phyloP scores from a whole-genome alignment of 2,329 filamentous ascomycete species.

The Beauveria scarabaeidicola region DNA sequence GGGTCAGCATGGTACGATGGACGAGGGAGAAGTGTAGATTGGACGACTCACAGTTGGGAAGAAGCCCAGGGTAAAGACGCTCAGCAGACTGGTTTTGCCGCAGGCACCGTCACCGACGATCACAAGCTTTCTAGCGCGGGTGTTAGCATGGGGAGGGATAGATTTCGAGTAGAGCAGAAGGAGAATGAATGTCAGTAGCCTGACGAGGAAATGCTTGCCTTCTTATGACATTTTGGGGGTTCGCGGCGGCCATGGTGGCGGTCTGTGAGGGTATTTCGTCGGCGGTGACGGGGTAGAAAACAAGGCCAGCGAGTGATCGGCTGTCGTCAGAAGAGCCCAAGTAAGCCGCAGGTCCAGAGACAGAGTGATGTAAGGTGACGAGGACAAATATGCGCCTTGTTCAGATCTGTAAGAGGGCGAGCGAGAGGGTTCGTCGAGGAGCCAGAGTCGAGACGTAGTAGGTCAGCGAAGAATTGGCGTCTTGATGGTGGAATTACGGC shows the following conservation, averaged over 20 bases:
- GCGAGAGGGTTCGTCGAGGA: neutral
- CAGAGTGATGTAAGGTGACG: neutral
- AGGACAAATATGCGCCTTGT: neutral
- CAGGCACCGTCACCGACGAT: slow-evolving; percentile 97
- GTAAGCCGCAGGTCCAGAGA: neutral
- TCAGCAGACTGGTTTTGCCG: slow-evolving; percentile 94
- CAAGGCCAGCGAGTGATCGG: neutral
- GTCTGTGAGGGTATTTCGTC: neutral
- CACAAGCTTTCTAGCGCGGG: slow-evolving; percentile 69
- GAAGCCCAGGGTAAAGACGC: slow-evolving; percentile 95
- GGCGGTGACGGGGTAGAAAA: neutral
- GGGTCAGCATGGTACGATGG: slow-evolving; percentile 15
- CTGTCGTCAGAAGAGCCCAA: neutral
- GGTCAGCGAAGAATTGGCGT: neutral
- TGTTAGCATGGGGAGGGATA: neutral
- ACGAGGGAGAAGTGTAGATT: neutral
- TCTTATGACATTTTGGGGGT: slow-evolving; percentile 12
- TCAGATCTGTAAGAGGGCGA: neutral
- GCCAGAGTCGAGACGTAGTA: neutral
- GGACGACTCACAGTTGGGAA: slow-evolving; percentile 77
- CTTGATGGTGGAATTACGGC: neutral
- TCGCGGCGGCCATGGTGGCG: slow-evolving; percentile 9
- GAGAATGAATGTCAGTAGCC: neutral
- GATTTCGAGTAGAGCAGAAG: neutral
- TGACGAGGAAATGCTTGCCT: slow-evolving; percentile 1